These are phyloP conservation scores for Jackrogersella multiformis DNA, from an alignment of 495 filamentous ascomycete genomes.

Conservation along the genomic window DNA sequence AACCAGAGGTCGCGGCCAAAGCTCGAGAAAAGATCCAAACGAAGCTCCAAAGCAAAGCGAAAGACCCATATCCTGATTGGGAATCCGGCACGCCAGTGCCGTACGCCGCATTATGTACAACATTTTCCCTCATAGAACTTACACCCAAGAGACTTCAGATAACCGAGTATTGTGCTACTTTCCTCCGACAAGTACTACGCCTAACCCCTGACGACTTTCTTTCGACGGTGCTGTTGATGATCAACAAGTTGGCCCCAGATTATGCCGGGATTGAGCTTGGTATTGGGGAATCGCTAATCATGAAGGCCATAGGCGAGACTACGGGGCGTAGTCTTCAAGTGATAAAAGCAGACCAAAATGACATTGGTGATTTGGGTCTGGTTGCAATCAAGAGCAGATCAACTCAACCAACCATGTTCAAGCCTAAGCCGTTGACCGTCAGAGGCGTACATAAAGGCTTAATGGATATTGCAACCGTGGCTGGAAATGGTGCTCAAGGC, in stretches of 20 bases:
- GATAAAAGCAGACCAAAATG: slow-evolving; percentile 93
- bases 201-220: slow-evolving; percentile 90
- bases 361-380: slow-evolving; percentile 93
- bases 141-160: slow-evolving; percentile 92
- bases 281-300: slow-evolving; percentile 96
- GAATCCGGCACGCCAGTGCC: slow-evolving; percentile 86
- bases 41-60: slow-evolving; percentile 67
- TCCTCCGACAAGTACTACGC: slow-evolving; percentile 90
- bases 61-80: slow-evolving; percentile 95
- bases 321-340: slow-evolving; percentile 86
- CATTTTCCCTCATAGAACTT: slow-evolving; percentile 92
- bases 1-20: slow-evolving; percentile 78
- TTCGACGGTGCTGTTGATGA: slow-evolving; percentile 90
- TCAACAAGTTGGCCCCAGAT: slow-evolving; percentile 96
- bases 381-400: slow-evolving; percentile 94
- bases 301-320: slow-evolving; percentile 96
- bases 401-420: slow-evolving; percentile 97
- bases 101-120: slow-evolving; percentile 93
- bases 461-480: slow-evolving; percentile 84
- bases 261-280: slow-evolving; percentile 96
- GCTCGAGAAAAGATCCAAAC: slow-evolving; percentile 85
- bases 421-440: slow-evolving; percentile 89
- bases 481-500: slow-evolving; percentile 87
- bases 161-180: slow-evolving; percentile 84
- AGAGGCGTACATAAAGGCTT: slow-evolving; percentile 87